Evolutionary conservation across 139 green algal species (phyloP).

Genomic region (Medakamo hakoo): DNA sequence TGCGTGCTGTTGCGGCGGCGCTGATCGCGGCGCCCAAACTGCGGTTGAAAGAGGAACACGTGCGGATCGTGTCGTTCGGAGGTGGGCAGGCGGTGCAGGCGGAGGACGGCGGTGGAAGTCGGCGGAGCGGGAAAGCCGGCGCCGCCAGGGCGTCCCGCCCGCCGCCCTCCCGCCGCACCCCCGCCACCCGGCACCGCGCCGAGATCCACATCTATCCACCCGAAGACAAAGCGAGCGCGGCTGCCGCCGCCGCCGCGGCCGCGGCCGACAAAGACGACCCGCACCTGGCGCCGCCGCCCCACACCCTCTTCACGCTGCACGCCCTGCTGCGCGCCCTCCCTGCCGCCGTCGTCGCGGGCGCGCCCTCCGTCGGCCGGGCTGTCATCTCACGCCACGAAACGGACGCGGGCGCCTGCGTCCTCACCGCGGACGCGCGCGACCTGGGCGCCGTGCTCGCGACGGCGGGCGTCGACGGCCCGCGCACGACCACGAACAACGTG

Average conservation of each 20-base stretch:
- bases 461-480: conserved; percentile 47
- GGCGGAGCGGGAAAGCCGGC: too few species aligned
- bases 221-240: too few species aligned
- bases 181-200: too few species aligned
- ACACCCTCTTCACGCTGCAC: conserved; percentile 5
- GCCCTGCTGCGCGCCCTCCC: conserved; percentile 24
- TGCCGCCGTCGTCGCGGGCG: conserved; percentile 73
- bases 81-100: too few species aligned
- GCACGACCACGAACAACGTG: conserved; percentile 85
- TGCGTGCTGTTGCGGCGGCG: too few species aligned
- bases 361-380: conserved; percentile 68
- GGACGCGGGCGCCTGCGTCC: conserved; percentile 27
- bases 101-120: too few species aligned
- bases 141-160: too few species aligned
- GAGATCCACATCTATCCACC: conserved; percentile 9
- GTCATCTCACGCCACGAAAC: conserved; percentile 71
- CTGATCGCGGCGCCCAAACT: conserved; percentile 27
- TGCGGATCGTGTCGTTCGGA: conserved; percentile 16
- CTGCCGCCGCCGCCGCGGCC: neutral
- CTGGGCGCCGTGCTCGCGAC: conserved; percentile 66
- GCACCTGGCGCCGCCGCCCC: neutral
- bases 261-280: neutral
- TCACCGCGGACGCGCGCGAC: conserved; percentile 65
- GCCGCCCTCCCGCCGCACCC: too few species aligned
- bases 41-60: conserved; percentile 56